Conservation (phyloP, 2,329 filamentous ascomycete species). For the Pseudocercospora macadamiae region DNA sequence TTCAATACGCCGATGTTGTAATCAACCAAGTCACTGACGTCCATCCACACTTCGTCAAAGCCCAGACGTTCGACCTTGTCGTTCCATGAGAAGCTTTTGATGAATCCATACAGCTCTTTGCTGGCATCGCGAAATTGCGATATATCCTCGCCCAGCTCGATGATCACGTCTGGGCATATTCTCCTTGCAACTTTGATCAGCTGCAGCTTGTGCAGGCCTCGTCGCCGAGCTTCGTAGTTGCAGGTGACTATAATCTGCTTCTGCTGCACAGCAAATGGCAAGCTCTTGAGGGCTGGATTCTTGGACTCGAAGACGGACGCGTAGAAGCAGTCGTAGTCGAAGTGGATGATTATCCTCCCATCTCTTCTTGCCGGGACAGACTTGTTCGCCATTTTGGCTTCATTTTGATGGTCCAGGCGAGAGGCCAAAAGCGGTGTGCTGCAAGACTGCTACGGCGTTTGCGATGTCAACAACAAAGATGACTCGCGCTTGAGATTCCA, state of each 20-base stretch:
- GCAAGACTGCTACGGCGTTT: no score
- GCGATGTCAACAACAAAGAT: no score
- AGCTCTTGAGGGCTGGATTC: slow-evolving; percentile 69
- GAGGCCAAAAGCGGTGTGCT: no score
- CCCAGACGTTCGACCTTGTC: slow-evolving; percentile 78
- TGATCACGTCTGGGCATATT: slow-evolving; percentile 79
- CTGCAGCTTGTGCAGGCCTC: slow-evolving; percentile 77
- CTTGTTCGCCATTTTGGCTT: slow-evolving; percentile 27
- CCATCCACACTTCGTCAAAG: slow-evolving; percentile 82
- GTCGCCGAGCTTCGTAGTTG: slow-evolving; percentile 85
- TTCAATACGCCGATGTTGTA: slow-evolving; percentile 80
- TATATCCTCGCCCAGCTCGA: slow-evolving; percentile 85
- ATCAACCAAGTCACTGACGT: slow-evolving; percentile 82
- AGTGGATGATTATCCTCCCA: slow-evolving; percentile 75
- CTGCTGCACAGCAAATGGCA: slow-evolving; percentile 84
- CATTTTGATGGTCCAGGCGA: no score
- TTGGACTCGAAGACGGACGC: slow-evolving; percentile 86
- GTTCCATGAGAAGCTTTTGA: slow-evolving; percentile 77
- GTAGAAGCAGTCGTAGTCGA: slow-evolving; percentile 94
- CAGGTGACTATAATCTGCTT: slow-evolving; percentile 88
- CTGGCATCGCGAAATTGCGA: slow-evolving; percentile 83
- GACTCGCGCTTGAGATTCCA: no score
- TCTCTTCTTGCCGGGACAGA: slow-evolving; percentile 53
- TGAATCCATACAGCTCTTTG: slow-evolving; percentile 74
- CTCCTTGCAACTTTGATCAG: slow-evolving; percentile 78